Evolutionary conservation across 1,139 yeast species (phyloP).

Genomic region (Saccharomycopsis phalli): DNA sequence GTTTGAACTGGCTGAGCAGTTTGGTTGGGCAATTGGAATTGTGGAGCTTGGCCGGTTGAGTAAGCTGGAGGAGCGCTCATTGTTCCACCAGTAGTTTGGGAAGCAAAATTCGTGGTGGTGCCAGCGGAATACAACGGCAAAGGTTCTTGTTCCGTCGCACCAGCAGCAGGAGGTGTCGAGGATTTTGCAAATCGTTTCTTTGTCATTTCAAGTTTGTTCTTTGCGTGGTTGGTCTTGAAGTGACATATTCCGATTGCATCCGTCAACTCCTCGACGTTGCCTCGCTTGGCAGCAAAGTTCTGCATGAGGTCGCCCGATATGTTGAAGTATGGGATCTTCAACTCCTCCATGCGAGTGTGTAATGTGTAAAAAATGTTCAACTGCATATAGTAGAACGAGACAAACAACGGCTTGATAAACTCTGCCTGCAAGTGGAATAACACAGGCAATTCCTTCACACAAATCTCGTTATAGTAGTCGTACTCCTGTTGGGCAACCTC

Average conservation of each 20-base stretch:
- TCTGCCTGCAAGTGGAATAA: conserved; percentile 84
- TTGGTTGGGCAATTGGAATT: too few relatives aligned
- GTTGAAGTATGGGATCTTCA: conserved; percentile 95
- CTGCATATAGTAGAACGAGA: conserved; percentile 94
- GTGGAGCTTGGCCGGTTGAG: conserved; percentile 24
- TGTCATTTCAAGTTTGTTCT: conserved; percentile 72
- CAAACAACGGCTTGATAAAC: conserved; percentile 86
- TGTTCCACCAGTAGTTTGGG: conserved; percentile 19
- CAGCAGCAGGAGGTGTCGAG: conserved; percentile 30
- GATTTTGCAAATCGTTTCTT: conserved; percentile 60
- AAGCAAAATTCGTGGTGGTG: conserved; percentile 21
- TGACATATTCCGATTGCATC: conserved; percentile 83
- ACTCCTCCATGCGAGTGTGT: conserved; percentile 84
- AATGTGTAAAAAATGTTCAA: conserved; percentile 90
- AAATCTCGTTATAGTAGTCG: conserved; percentile 90
- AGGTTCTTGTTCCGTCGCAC: conserved; percentile 25
- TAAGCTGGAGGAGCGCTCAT: conserved; percentile 4
- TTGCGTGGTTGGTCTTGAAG: conserved; percentile 84
- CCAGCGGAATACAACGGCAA: conserved; percentile 21
- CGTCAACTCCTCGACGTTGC: conserved; percentile 80
- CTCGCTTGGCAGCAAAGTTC: conserved; percentile 72
- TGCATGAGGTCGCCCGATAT: conserved; percentile 73
- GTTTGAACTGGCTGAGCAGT: background rate
- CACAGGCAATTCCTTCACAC: conserved; percentile 81
- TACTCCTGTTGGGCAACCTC: conserved; percentile 91